Evolutionary conservation across 768 basidiomycete species (phyloP).

Genomic region (Strobilomyces dryophilus): DNA sequence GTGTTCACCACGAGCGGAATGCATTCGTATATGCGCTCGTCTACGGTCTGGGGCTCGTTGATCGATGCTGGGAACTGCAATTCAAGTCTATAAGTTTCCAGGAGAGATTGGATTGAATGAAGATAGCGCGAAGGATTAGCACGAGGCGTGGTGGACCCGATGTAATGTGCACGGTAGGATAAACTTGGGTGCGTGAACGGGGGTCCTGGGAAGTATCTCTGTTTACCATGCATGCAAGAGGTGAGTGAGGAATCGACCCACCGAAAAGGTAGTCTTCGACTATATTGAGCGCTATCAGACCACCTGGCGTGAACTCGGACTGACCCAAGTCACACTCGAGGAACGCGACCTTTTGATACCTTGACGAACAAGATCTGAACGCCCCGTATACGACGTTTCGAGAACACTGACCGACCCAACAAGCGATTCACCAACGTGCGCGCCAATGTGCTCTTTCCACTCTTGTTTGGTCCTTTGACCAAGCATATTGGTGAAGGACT

Average conservation of each 20-base stretch:
- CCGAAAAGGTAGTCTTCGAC: conserved; percentile 70
- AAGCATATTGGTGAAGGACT: conserved; percentile 44
- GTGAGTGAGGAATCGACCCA: conserved; percentile 22
- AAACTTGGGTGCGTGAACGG: conserved; percentile 79
- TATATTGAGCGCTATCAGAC: conserved; percentile 77
- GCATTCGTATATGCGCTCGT: conserved; percentile 44
- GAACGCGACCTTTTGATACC: conserved; percentile 80
- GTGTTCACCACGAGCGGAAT: conserved; percentile 92
- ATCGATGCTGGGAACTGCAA: conserved; percentile 45
- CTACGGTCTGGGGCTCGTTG: conserved; percentile 26
- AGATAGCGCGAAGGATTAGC: conserved; percentile 77
- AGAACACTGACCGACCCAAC: conserved; percentile 42
- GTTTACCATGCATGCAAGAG: background rate
- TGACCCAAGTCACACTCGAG: conserved; percentile 94
- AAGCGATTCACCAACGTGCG: conserved; percentile 69
- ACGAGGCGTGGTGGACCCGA: conserved; percentile 76
- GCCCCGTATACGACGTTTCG: background rate
- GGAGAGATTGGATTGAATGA: conserved; percentile 56
- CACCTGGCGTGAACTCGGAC: conserved; percentile 87
- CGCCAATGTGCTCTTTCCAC: conserved; percentile 89
- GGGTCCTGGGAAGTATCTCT: conserved; percentile 51
- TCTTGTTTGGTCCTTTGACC: conserved; percentile 81
- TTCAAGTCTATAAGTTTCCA: conserved; percentile 68
- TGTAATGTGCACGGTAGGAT: conserved; percentile 73
- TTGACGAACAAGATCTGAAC: conserved; percentile 23